Conservation (phyloP, 2,329 filamentous ascomycete genomes). For the Aureobasidium pullulans region DNA sequence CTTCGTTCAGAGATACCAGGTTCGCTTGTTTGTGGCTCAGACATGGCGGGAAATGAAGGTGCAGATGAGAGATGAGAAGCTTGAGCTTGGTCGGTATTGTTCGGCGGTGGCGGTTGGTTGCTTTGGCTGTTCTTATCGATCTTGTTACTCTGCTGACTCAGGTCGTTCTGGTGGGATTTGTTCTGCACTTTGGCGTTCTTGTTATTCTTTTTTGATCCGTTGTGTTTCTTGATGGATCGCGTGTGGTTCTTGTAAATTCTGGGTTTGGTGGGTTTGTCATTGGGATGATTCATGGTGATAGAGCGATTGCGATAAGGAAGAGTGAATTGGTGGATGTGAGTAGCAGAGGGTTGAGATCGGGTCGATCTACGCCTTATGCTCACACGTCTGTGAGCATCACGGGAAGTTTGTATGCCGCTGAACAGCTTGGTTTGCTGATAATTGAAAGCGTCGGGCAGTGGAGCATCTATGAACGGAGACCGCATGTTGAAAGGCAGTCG, state of each 20-base stretch:
- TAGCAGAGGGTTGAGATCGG: neutral
- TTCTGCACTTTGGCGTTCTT: neutral
- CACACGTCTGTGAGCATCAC: neutral
- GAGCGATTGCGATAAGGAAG: neutral
- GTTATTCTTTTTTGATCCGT: neutral
- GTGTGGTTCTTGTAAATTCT: too few species aligned
- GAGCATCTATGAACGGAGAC: neutral
- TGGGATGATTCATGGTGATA: neutral
- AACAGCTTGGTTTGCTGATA: neutral
- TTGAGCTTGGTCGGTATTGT: neutral
- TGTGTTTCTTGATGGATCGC: too few species aligned
- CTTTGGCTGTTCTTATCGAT: neutral
- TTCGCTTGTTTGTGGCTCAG: neutral
- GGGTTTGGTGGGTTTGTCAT: neutral
- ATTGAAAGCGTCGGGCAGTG: neutral
- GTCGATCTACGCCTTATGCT: neutral
- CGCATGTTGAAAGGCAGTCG: neutral
- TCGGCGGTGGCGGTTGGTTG: neutral
- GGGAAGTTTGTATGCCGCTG: neutral
- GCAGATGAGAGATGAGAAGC: neutral
- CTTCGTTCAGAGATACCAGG: conserved; percentile 6
- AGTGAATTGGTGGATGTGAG: neutral
- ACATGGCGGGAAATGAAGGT: neutral
- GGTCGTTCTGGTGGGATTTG: neutral
- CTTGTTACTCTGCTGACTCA: neutral